Percentiles rank a stretch among this genome's conserved stretches.
Conservation (phyloP, 805 yeast genomes). For the Saccharomyces jurei region DNA sequence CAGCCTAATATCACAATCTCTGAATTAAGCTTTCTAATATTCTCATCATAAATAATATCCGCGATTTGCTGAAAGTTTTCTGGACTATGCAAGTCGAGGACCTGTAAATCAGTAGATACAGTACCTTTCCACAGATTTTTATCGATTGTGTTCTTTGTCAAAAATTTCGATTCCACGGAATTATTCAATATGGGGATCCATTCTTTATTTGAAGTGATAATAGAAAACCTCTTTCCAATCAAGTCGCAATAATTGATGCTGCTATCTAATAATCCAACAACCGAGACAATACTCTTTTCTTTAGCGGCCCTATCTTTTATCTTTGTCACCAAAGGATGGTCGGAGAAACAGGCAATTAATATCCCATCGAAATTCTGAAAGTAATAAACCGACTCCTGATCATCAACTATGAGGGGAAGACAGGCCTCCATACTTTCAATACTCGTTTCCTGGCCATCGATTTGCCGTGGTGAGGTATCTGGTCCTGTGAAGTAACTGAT, state of each 20-base stretch:
- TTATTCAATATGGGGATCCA: constrained; percentile 18
- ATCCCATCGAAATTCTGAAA: constrained; percentile 18
- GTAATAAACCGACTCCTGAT: constrained; percentile 4
- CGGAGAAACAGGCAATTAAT: constrained; percentile 22
- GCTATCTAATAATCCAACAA: constrained; percentile 15
- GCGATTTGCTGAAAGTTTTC: constrained; percentile 11
- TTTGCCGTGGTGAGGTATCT: constrained; percentile 16
- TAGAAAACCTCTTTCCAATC: constrained; percentile 12
- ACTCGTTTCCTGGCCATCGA: constrained; percentile 15
- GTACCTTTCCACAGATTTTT: constrained; percentile 16
- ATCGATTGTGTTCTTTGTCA: constrained; percentile 3
- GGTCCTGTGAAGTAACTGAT: constrained; percentile 19
- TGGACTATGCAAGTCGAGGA: constrained; percentile 13
- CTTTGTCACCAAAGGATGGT: constrained; percentile 19
- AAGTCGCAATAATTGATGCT: constrained; percentile 12
- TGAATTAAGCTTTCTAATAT: constrained; percentile 11
- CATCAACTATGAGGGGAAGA: constrained; percentile 11
- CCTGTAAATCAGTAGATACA: constrained; percentile 17
- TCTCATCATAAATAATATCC: constrained; percentile 10
- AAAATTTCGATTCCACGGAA: constrained; percentile 7
- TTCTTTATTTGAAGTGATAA: constrained; percentile 21
- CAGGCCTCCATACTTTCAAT: constrained; percentile 14
- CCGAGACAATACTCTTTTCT: not conserved
- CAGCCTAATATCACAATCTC: constrained; percentile 20
- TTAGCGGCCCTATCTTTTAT: not conserved